Conservation (phyloP, 345 rosid species). For the Rubroshorea leprosula region DNA sequence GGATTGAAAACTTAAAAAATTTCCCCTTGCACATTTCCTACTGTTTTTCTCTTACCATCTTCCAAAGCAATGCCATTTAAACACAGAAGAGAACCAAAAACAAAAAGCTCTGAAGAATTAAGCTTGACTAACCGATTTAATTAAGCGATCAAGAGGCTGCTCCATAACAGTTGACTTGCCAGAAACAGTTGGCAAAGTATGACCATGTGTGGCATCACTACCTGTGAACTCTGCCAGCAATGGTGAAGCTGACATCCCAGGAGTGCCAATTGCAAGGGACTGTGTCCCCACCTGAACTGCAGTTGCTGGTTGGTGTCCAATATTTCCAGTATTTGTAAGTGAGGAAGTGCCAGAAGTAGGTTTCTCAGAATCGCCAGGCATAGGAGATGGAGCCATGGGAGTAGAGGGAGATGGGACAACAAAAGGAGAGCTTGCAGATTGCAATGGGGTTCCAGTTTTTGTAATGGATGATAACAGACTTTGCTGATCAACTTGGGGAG, state of each 20-base stretch:
- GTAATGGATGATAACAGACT: slow-evolving; percentile 44
- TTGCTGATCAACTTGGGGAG: slow-evolving; percentile 94
- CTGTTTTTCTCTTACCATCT: too few relatives aligned
- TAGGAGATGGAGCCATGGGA: slow-evolving; percentile 83
- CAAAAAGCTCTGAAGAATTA: slow-evolving; percentile 9
- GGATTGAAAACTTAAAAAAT: too few relatives aligned
- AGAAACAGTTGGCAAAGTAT: slow-evolving; percentile 42
- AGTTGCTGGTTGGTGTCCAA: slow-evolving; percentile 53
- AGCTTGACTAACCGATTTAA: slow-evolving; percentile 62
- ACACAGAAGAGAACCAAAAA: neutral
- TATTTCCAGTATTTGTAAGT: slow-evolving; percentile 54
- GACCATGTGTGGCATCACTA: slow-evolving; percentile 58
- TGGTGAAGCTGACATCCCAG: slow-evolving; percentile 95
- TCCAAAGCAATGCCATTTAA: too few relatives aligned
- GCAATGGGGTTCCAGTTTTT: slow-evolving; percentile 76
- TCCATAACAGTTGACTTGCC: slow-evolving; percentile 56
- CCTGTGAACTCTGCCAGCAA: slow-evolving; percentile 74
- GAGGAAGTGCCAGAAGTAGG: slow-evolving; percentile 58
- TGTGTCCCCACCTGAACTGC: slow-evolving; percentile 49
- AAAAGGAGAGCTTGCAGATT: slow-evolving; percentile 74
- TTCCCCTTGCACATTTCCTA: too few relatives aligned
- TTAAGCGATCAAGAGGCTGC: slow-evolving; percentile 81
- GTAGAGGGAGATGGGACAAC: slow-evolving; percentile 85
- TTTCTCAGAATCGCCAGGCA: slow-evolving; percentile 85
- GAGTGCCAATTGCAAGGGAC: slow-evolving; percentile 91